Conservation (phyloP, 179 eudicot species). For the Spinacia oleracea region DNA sequence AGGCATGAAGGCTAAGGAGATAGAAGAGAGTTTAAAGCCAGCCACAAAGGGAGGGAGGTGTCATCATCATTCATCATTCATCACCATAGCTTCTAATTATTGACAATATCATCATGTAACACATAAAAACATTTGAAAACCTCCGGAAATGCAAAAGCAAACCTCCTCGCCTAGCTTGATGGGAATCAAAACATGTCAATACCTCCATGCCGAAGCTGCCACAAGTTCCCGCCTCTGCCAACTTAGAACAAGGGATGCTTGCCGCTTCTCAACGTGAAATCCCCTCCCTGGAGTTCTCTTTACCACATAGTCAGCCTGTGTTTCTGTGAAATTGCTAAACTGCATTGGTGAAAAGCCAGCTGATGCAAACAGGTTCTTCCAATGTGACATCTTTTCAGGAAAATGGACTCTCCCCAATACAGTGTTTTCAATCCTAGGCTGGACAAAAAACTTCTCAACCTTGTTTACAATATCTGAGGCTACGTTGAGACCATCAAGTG, state of each 20-base stretch:
- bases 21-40: conserved; percentile 22
- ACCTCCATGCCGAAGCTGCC: conserved; percentile 93
- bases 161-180: conserved; percentile 33
- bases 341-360: conserved; percentile 58
- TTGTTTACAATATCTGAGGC: conserved; percentile 45
- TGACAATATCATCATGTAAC: conserved; percentile 30
- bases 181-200: conserved; percentile 35
- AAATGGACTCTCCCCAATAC: conserved; percentile 54
- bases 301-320: conserved; percentile 83
- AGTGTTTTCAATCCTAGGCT: conserved; percentile 67
- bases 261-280: conserved; percentile 83
- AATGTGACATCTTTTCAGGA: conserved; percentile 72
- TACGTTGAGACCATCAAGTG: conserved; percentile 73
- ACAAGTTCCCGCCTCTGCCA: conserved; percentile 88
- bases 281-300: conserved; percentile 83
- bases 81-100: conserved; percentile 27
- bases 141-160: conserved; percentile 22
- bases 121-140: conserved; percentile 7
- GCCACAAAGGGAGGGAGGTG: conserved; percentile 21
- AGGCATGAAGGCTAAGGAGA: conserved; percentile 28
- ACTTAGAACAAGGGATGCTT: conserved; percentile 73
- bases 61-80: no score
- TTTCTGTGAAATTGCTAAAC: conserved; percentile 84
- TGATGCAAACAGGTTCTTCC: conserved; percentile 73
- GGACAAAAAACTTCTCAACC: conserved; percentile 80